A percentile compares a stretch with the other conserved stretches of the same genome.
Conservation (phyloP, 306 rosid genomes). For the Sophora flavescens region DNA sequence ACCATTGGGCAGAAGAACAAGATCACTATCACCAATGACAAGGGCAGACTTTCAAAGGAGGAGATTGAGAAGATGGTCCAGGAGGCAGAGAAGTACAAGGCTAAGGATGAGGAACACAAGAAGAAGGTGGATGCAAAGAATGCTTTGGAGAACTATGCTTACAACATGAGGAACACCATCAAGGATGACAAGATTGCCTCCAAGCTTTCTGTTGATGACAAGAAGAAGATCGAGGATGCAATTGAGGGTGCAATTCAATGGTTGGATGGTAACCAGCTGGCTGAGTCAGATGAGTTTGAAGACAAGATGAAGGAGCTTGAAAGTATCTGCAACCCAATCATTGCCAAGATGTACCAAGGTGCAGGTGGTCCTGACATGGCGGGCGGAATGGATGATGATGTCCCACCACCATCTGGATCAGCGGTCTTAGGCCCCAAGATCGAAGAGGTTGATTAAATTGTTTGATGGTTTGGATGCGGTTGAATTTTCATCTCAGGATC, state of each 20-base stretch:
- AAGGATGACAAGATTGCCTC: constrained; percentile 61
- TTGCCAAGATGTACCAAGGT: constrained; percentile 73
- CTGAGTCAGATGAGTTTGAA: constrained; percentile 67
- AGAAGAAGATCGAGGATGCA: constrained; percentile 70
- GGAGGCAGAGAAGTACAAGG: constrained; percentile 75
- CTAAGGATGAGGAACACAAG: constrained; percentile 70
- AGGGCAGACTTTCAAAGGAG: constrained; percentile 62
- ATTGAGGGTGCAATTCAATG: constrained; percentile 60
- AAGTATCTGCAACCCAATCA: constrained; percentile 67
- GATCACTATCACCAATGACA: constrained; percentile 68
- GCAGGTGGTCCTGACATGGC: constrained; percentile 60
- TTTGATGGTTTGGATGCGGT: not conserved
- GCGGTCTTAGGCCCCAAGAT: constrained; percentile 73
- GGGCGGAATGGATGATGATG: constrained; percentile 63
- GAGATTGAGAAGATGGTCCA: constrained; percentile 71
- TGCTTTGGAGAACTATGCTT: constrained; percentile 61
- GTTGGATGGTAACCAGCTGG: constrained; percentile 70
- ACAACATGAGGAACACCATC: constrained; percentile 65
- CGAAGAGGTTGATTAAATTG: constrained; percentile 65
- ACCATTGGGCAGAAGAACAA: constrained; percentile 63
- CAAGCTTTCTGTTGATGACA: constrained; percentile 48
- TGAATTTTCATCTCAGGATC: not conserved
- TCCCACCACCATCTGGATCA: constrained; percentile 54
- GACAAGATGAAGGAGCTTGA: constrained; percentile 73
- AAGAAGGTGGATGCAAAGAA: constrained; percentile 66